Evolutionary conservation across 345 rosid species (phyloP).

Genomic region (Hibiscus tridactylites): DNA sequence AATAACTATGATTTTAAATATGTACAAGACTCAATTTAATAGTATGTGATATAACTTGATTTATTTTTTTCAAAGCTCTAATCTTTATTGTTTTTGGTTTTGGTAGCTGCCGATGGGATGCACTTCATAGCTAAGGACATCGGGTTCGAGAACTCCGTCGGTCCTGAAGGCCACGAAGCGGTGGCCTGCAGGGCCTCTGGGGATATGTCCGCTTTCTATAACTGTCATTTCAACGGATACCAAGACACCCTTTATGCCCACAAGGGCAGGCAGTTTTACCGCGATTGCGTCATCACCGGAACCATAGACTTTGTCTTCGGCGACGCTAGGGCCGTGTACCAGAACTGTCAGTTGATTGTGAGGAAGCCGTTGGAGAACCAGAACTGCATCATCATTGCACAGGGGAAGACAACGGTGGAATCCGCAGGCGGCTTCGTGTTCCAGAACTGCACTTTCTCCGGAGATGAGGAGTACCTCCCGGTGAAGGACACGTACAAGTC

Average conservation of each 20-base stretch:
- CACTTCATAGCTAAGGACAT: constrained; percentile 61
- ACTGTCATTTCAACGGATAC: constrained; percentile 51
- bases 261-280: constrained; percentile 60
- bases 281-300: constrained; percentile 58
- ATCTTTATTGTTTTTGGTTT: too few species aligned
- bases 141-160: constrained; percentile 62
- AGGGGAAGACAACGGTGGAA: neutral
- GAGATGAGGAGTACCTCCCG: neutral
- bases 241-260: constrained; percentile 69
- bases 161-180: constrained; percentile 50
- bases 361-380: neutral
- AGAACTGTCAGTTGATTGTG: constrained; percentile 2
- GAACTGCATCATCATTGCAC: neutral
- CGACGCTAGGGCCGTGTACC: constrained; percentile 41
- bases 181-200: constrained; percentile 55
- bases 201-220: constrained; percentile 40
- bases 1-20: too few species aligned
- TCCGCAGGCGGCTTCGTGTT: neutral
- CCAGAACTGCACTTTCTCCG: neutral
- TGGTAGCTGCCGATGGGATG: too few species aligned
- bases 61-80: too few species aligned
- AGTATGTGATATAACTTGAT: neutral
- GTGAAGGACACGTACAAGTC: neutral
- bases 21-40: constrained; percentile 24
- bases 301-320: constrained; percentile 74